Conservation (phyloP, 352 stramenopile species). For the Pythium dissotocum region DNA sequence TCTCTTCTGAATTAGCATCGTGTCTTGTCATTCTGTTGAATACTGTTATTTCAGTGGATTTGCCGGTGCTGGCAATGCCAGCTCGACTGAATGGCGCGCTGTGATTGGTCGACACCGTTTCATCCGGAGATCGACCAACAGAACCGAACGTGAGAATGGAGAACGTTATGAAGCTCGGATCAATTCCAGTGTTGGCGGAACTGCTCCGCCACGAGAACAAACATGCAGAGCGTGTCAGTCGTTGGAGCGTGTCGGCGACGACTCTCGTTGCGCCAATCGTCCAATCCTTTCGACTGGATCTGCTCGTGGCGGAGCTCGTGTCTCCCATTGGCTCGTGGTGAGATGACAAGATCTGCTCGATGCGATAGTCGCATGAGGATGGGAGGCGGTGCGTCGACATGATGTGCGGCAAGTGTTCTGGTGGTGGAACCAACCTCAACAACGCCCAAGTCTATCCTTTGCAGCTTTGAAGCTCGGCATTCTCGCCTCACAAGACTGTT, state of each 20-base stretch:
- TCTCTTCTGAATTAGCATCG: neutral
- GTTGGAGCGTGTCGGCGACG: neutral
- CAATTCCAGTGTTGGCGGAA: neutral
- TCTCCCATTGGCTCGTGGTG: neutral
- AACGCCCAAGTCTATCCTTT: no score
- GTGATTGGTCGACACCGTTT: constrained; percentile 19
- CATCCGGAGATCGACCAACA: neutral
- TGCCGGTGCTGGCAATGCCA: constrained; percentile 24
- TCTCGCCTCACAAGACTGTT: neutral
- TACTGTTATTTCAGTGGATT: constrained; percentile 11
- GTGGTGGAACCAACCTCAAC: neutral
- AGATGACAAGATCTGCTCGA: neutral
- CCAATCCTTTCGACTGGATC: neutral
- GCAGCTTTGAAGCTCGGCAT: no score
- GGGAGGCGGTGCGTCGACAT: neutral
- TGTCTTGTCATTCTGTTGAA: neutral
- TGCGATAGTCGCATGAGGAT: neutral
- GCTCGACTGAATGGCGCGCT: constrained; percentile 2
- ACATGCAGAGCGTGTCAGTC: neutral
- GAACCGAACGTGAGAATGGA: neutral
- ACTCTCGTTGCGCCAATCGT: neutral
- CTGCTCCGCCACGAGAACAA: neutral
- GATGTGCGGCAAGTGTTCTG: neutral
- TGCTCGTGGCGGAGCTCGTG: neutral
- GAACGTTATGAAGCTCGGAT: neutral